Evolutionary conservation across 176 grass and related monocot species (phyloP).

Genomic region (Puya raimondii): DNA sequence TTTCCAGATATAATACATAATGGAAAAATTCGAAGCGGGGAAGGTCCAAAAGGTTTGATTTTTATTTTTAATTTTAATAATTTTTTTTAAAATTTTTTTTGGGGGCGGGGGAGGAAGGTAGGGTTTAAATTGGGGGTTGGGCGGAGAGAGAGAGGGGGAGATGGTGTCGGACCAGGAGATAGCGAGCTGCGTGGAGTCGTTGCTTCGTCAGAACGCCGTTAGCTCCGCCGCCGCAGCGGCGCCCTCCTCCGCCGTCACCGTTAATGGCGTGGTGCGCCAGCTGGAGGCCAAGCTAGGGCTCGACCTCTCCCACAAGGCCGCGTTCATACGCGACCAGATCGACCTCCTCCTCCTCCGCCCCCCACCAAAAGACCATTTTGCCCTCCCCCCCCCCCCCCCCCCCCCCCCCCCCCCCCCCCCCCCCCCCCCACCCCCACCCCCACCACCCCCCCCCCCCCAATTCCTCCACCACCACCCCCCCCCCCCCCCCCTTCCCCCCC

Average conservation of each 20-base stretch:
- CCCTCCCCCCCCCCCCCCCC: constrained; percentile 13
- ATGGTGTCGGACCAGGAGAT: constrained; percentile 93
- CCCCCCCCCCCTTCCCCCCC: too few relatives aligned
- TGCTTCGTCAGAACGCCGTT: constrained; percentile 48
- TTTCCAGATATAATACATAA: too few relatives aligned
- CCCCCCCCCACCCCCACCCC: too few relatives aligned
- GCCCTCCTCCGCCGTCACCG: constrained; percentile 26
- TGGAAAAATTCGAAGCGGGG: too few relatives aligned
- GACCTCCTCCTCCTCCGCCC: constrained; percentile 46
- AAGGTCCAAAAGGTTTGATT: not conserved
- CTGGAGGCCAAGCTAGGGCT: constrained; percentile 60
- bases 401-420: too few relatives aligned
- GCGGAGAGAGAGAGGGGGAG: not conserved
- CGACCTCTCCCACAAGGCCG: constrained; percentile 72
- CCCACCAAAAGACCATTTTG: constrained; percentile 34
- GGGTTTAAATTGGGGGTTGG: too few relatives aligned
- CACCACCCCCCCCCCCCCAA: not conserved
- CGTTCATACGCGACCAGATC: constrained; percentile 76
- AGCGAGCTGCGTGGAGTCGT: constrained; percentile 57
- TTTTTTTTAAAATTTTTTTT: not conserved
- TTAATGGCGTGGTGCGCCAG: constrained; percentile 45
- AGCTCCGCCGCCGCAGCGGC: constrained; percentile 10
- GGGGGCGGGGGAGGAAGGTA: not conserved
- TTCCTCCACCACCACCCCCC: constrained; percentile 39
- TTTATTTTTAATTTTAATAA: not conserved